Conservation (phyloP, 768 basidiomycete genomes). For the Pisolithus orientalis region DNA sequence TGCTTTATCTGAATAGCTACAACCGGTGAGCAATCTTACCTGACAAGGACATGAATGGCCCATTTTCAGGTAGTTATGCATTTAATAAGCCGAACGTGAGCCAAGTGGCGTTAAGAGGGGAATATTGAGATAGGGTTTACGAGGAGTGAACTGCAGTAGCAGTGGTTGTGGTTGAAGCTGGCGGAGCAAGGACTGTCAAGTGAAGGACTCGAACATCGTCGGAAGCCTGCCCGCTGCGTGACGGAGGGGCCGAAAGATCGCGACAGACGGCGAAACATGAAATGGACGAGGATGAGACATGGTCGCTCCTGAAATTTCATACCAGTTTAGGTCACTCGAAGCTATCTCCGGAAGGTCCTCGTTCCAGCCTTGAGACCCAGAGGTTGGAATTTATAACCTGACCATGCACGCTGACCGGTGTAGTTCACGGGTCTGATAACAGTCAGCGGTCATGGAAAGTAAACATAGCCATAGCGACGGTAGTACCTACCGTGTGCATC, state of each 20-base stretch:
- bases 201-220: constrained; percentile 51
- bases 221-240: constrained; percentile 62
- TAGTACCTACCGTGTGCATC: too few relatives aligned
- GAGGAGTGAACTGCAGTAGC: not conserved
- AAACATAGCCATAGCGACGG: not conserved
- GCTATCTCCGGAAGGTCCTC: constrained; percentile 74
- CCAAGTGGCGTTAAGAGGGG: constrained; percentile 45
- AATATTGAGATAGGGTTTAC: not conserved
- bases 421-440: too few relatives aligned
- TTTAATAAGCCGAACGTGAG: constrained; percentile 74
- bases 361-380: constrained; percentile 65
- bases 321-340: constrained; percentile 72
- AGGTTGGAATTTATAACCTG: constrained; percentile 21
- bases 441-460: not conserved
- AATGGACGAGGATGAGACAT: too few relatives aligned
- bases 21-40: constrained; percentile 25
- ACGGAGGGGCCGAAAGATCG: too few relatives aligned
- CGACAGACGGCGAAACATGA: too few relatives aligned
- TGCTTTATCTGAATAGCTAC: too few relatives aligned
- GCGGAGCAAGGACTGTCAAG: constrained; percentile 40
- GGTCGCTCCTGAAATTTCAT: too few relatives aligned
- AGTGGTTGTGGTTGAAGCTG: not conserved
- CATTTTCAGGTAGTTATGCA: constrained; percentile 48
- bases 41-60: not conserved
- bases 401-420: too few relatives aligned